These are phyloP conservation scores for Laetiporus sulphureus DNA, from an alignment of 1,284 basidiomycete genomes.

Conservation along the genomic window DNA sequence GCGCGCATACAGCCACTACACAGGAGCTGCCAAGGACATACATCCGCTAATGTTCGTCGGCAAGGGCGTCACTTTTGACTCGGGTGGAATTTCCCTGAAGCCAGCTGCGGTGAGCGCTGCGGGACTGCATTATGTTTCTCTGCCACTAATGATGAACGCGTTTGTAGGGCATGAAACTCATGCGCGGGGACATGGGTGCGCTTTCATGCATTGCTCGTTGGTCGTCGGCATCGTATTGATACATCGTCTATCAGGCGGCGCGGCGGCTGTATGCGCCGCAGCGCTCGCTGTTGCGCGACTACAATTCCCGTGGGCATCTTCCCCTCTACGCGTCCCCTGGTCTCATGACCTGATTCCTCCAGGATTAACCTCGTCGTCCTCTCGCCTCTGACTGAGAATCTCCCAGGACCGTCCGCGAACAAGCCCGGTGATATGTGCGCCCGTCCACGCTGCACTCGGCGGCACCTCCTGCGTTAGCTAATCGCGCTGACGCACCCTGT, in stretches of 20 bases:
- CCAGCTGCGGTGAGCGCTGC: conserved; percentile 53
- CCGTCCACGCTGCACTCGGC: too few species aligned
- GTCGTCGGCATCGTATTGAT: neutral
- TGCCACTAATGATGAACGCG: neutral
- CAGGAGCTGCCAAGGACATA: conserved; percentile 54
- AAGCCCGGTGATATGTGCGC: conserved; percentile 82
- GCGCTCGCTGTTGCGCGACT: conserved; percentile 79
- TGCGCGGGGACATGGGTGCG: conserved; percentile 80
- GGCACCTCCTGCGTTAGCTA: too few species aligned
- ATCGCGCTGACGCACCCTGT: neutral
- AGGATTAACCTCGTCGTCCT: conserved; percentile 73
- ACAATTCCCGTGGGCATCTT: conserved; percentile 54
- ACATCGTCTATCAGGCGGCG: conserved; percentile 67
- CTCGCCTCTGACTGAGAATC: conserved; percentile 81
- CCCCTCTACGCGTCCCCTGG: neutral
- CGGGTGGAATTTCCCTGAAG: conserved; percentile 87
- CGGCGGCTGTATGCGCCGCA: conserved; percentile 71
- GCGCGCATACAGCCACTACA: conserved; percentile 70
- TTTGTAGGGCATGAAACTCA: conserved; percentile 65
- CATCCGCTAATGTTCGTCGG: conserved; percentile 77
- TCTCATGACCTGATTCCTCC: neutral
- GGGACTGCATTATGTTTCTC: conserved; percentile 1
- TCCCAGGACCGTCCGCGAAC: conserved; percentile 80
- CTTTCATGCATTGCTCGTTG: neutral
- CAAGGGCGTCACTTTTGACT: conserved; percentile 87